A percentile compares a stretch with the other conserved stretches of the same genome.
phyloP scores from a whole-genome alignment of 2,329 filamentous ascomycete species.

The Ceratocystiopsis sp. region DNA sequence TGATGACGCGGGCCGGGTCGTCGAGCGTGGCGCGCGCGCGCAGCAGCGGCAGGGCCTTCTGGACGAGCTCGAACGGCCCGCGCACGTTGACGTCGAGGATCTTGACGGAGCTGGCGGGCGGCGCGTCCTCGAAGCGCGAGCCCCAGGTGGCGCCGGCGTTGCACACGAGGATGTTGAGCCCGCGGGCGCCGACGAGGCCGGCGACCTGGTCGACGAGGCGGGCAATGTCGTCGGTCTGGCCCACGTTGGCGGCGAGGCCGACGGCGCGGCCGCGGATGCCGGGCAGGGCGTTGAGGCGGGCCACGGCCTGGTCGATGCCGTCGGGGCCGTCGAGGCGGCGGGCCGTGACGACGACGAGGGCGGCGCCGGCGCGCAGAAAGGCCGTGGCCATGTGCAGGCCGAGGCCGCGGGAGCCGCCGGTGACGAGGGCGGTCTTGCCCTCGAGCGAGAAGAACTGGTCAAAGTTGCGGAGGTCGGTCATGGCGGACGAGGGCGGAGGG shows the following conservation, averaged over 20 bases:
- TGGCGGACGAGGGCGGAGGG: slow-evolving; percentile 5
- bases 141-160: slow-evolving; percentile 58
- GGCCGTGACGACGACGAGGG: slow-evolving; percentile 56
- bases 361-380: slow-evolving; percentile 52
- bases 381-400: slow-evolving; percentile 48
- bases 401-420: slow-evolving; percentile 32
- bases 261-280: slow-evolving; percentile 40
- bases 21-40: slow-evolving; percentile 17
- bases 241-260: slow-evolving; percentile 48
- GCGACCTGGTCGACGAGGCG: slow-evolving; percentile 38
- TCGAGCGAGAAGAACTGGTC: slow-evolving; percentile 12
- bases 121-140: slow-evolving; percentile 43
- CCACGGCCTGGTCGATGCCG: slow-evolving; percentile 46
- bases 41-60: slow-evolving; percentile 25
- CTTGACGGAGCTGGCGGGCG: slow-evolving; percentile 44
- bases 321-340: slow-evolving; percentile 47
- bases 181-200: slow-evolving; percentile 36
- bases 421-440: slow-evolving; percentile 14
- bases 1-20: slow-evolving; percentile 44
- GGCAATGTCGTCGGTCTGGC: slow-evolving; percentile 43
- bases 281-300: slow-evolving; percentile 46
- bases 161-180: slow-evolving; percentile 49
- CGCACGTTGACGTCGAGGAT: slow-evolving; percentile 57
- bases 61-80: slow-evolving; percentile 51
- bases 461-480: slow-evolving; percentile 16